phyloP scores from a whole-genome alignment of 2,329 filamentous ascomycete genomes.

The Nemania sp. region DNA sequence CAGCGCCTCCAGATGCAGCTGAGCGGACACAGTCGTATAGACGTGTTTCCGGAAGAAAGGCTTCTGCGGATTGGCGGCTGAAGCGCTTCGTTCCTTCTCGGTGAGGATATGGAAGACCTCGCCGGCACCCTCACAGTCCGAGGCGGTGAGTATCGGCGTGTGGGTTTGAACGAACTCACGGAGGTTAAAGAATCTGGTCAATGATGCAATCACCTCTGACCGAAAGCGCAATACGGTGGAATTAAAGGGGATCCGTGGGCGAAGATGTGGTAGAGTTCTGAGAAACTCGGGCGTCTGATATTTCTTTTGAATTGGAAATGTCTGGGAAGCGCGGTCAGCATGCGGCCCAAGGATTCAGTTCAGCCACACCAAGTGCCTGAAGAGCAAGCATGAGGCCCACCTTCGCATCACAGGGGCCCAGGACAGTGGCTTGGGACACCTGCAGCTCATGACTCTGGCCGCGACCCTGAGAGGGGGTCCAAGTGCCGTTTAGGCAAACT shows the following conservation, averaged over 20 bases:
- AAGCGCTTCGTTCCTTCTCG: slow-evolving; percentile 34
- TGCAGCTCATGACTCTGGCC: slow-evolving; percentile 81
- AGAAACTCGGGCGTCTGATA: slow-evolving; percentile 90
- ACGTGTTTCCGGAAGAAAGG: slow-evolving; percentile 85
- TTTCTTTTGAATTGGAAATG: slow-evolving; percentile 94
- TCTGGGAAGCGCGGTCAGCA: slow-evolving; percentile 53
- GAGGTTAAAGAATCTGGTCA: slow-evolving; percentile 75
- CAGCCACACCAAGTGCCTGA: too few relatives aligned
- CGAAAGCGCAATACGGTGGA: slow-evolving; percentile 79
- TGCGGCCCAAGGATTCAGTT: slow-evolving; percentile 24
- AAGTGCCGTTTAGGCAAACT: slow-evolving; percentile 75
- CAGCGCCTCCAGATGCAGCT: slow-evolving; percentile 91
- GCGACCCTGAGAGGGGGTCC: slow-evolving; percentile 70
- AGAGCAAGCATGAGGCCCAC: slow-evolving; percentile 64
- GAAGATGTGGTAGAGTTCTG: slow-evolving; percentile 84
- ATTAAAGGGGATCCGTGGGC: slow-evolving; percentile 79
- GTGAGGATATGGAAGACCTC: slow-evolving; percentile 81
- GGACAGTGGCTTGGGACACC: slow-evolving; percentile 67
- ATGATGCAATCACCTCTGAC: slow-evolving; percentile 73
- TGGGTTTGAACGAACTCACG: slow-evolving; percentile 81
- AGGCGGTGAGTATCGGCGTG: slow-evolving; percentile 92
- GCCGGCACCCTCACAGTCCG: slow-evolving; percentile 94
- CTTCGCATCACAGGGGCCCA: slow-evolving; percentile 78
- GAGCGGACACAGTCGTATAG: slow-evolving; percentile 92
- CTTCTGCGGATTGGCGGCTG: slow-evolving; percentile 45